Evolutionary conservation across 148 eudicot species (phyloP).

Genomic region (Rhododendron molle): DNA sequence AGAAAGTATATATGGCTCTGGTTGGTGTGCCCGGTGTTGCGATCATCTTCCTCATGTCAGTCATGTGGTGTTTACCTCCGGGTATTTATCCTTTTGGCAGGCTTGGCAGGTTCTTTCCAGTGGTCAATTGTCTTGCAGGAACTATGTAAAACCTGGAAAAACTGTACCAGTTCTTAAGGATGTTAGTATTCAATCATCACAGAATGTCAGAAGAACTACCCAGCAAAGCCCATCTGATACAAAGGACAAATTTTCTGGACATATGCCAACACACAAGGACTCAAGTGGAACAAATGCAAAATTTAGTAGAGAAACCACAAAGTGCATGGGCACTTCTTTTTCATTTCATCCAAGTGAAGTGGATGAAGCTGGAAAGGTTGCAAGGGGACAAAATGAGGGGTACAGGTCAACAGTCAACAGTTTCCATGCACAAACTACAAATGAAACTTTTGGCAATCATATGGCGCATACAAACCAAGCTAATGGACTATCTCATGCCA

Average conservation of each 20-base stretch:
- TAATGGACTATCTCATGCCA: conserved; percentile 30
- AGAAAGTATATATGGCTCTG: neutral
- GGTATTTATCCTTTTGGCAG: conserved; percentile 39
- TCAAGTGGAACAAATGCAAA: conserved; percentile 26
- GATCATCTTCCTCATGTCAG: neutral
- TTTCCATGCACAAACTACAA: conserved; percentile 21
- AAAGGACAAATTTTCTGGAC: conserved; percentile 25
- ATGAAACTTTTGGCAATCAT: conserved; percentile 31
- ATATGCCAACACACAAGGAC: conserved; percentile 28
- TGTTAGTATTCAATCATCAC: conserved; percentile 21
- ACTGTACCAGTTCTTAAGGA: conserved; percentile 42
- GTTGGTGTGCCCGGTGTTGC: neutral
- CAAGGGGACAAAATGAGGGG: conserved; percentile 25
- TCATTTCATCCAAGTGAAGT: conserved; percentile 16
- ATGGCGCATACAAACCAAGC: conserved; percentile 21
- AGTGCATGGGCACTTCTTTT: conserved; percentile 19
- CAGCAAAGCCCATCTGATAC: conserved; percentile 24
- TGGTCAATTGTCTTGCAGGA: conserved; percentile 56
- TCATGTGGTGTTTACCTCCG: conserved; percentile 7
- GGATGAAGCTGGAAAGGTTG: conserved; percentile 30
- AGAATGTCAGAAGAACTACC: conserved; percentile 26
- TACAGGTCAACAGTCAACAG: conserved; percentile 17
- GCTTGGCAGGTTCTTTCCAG: conserved; percentile 78
- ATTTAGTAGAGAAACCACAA: conserved; percentile 20
- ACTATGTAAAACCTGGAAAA: conserved; percentile 66